phyloP scores from a whole-genome alignment of 768 basidiomycete genomes.

The Suillus sp. region DNA sequence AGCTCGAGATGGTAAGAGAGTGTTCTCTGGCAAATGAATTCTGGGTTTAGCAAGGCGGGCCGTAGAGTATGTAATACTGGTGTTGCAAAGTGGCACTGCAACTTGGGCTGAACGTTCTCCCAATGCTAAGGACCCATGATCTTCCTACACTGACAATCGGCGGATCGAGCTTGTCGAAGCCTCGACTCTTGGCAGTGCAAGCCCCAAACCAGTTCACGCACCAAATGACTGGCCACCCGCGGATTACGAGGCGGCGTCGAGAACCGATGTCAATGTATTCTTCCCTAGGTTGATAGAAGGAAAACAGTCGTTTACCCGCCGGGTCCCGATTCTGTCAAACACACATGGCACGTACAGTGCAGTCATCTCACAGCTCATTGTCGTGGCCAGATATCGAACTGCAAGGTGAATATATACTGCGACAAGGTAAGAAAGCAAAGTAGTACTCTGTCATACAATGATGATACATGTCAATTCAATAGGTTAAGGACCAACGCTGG shows the following conservation, averaged over 20 bases:
- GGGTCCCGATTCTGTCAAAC: background rate
- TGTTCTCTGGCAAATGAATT: constrained; percentile 31
- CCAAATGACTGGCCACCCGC: background rate
- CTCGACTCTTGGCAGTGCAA: background rate
- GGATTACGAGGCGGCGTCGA: constrained; percentile 1
- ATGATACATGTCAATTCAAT: constrained; percentile 1
- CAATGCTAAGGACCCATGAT: too few species aligned
- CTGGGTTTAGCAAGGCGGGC: constrained; percentile 11
- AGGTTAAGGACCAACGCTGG: background rate
- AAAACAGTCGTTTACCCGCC: background rate
- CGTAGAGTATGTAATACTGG: too few species aligned
- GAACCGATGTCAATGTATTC: background rate
- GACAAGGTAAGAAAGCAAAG: background rate
- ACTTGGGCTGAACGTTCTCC: constrained; percentile 3
- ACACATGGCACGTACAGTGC: too few species aligned
- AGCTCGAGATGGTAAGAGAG: constrained; percentile 51
- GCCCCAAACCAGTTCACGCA: background rate
- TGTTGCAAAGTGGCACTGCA: too few species aligned
- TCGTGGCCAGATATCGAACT: background rate
- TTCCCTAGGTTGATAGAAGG: background rate
- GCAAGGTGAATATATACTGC: background rate
- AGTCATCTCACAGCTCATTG: background rate
- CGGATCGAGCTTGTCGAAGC: constrained; percentile 4
- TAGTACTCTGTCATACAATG: background rate
- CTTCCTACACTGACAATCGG: too few species aligned